phyloP scores from a whole-genome alignment of 2,329 filamentous ascomycete genomes.

The Penicillium sp. region DNA sequence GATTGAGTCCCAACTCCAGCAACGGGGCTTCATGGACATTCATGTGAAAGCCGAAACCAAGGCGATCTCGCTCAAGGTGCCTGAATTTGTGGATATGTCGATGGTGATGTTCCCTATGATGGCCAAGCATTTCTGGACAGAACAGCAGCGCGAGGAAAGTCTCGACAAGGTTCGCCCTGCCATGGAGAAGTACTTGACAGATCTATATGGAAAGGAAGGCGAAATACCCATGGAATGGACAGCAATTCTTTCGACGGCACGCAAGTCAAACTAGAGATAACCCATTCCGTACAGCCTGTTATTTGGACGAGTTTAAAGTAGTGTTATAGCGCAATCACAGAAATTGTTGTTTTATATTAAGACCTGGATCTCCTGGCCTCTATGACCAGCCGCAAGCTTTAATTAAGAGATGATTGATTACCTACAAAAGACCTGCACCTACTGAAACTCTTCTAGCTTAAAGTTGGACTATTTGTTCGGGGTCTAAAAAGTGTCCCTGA shows the following conservation, averaged over 20 bases:
- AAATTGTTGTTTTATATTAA: no score
- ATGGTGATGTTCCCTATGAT: slow-evolving; percentile 27
- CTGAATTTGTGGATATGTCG: slow-evolving; percentile 27
- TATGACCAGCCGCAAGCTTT: no score
- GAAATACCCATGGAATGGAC: slow-evolving; percentile 29
- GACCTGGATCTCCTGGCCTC: no score
- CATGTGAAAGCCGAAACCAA: slow-evolving; percentile 23
- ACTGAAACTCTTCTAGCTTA: no score
- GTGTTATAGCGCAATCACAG: no score
- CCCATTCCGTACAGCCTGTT: no score
- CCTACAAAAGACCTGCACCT: no score
- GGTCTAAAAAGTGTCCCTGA: no score
- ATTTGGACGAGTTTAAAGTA: no score
- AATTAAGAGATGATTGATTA: no score
- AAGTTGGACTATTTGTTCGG: no score
- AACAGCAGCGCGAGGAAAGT: slow-evolving; percentile 29
- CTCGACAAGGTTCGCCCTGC: slow-evolving; percentile 24
- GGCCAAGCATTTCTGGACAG: slow-evolving; percentile 33
- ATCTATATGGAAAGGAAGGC: slow-evolving; percentile 27
- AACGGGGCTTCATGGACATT: slow-evolving; percentile 30
- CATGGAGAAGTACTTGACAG: slow-evolving; percentile 29
- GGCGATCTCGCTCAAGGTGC: slow-evolving; percentile 14
- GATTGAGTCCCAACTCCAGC: slow-evolving; percentile 26
- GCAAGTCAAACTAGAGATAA: slow-evolving; percentile 26
- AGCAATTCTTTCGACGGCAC: slow-evolving; percentile 36